These are phyloP conservation scores for Whalleya microplaca DNA, from an alignment of 2,329 filamentous ascomycete species.

Conservation along the genomic window DNA sequence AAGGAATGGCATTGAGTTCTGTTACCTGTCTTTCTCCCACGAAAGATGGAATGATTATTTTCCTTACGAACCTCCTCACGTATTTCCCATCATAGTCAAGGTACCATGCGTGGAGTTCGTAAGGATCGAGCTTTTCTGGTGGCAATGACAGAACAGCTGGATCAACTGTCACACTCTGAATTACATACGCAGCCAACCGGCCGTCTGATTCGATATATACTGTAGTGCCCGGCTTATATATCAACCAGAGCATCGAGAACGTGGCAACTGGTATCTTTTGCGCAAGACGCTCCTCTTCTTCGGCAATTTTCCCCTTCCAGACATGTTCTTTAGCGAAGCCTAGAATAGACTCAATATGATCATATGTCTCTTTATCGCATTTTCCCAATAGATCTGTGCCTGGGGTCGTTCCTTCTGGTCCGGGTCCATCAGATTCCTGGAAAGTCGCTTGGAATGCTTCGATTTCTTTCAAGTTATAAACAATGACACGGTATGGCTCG, in stretches of 20 bases:
- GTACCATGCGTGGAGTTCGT: slow-evolving; percentile 6
- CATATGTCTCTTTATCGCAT: neutral
- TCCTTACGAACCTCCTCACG: slow-evolving; percentile 1
- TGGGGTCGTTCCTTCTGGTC: neutral
- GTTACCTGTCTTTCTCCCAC: slow-evolving; percentile 9
- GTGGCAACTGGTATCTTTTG: neutral
- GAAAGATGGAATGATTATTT: slow-evolving; percentile 2
- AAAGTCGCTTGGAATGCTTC: neutral
- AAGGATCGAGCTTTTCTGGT: neutral
- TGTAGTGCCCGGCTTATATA: slow-evolving; percentile 10
- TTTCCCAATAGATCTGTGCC: neutral
- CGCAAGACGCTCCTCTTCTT: neutral
- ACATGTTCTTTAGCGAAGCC: neutral
- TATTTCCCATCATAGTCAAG: slow-evolving; percentile 10
- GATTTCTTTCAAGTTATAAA: slow-evolving; percentile 2
- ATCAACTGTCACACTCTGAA: neutral
- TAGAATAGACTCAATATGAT: neutral
- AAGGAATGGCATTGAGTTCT: slow-evolving; percentile 1
- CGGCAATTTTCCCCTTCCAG: neutral
- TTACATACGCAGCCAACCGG: slow-evolving; percentile 1
- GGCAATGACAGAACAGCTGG: neutral
- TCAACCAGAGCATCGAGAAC: slow-evolving; percentile 11
- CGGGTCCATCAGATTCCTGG: neutral
- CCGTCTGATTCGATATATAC: slow-evolving; percentile 6
- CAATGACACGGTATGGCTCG: slow-evolving; percentile 2